Base-by-base conservation (phyloP, 768 basidiomycete species). In the Antrodiella citrinella region DNA sequence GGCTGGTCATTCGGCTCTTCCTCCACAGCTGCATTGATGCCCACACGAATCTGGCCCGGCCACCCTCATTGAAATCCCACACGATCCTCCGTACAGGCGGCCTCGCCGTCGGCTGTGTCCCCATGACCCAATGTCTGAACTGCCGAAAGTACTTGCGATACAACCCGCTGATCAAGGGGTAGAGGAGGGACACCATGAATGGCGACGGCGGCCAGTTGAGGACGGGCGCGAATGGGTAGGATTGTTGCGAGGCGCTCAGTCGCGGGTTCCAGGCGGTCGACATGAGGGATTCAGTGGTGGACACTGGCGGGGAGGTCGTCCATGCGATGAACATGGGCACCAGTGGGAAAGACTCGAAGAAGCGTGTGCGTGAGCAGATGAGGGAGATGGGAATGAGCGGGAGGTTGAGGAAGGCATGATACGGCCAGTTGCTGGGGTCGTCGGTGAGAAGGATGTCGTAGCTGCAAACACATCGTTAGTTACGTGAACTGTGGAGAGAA, bases 351-450 rank as follows among this genome's bases (percentile, higher is more conserved):
- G 53, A 48, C 40, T 58, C 55, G 55, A 62, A 56, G 52, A 62
- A 51, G 24, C 57, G 41, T 2, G 61, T 58, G 48, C 84, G 81
- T 25, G 84, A 77, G 24, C 79, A 65, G 58, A 89, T 71, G 54
- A 91, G 80, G 22, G 76, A 72, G 41, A 87, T 62, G 0, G 88
- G 86, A 38, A 91, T 73, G 26, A 84, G 64, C 4, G 85, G 86
- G 13, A 91, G 78, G 62, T 89, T 83, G 60, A 87, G 62, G 67
- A 76, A 86, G 30, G 85, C 83, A 42, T 81, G 77, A 78, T 80
- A 82, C 1, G 84, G 81, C 88, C 88, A 91, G 48, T 81, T 78
- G 38, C 69, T 67, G 1, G 81, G 81, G 59, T 90, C 82, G 53
- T 84, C 75, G 0, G 84, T 80, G 13, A 90, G 64, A 26, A 89